phyloP scores from a whole-genome alignment of 352 stramenopile species.

The Globisporangium ultimum region DNA sequence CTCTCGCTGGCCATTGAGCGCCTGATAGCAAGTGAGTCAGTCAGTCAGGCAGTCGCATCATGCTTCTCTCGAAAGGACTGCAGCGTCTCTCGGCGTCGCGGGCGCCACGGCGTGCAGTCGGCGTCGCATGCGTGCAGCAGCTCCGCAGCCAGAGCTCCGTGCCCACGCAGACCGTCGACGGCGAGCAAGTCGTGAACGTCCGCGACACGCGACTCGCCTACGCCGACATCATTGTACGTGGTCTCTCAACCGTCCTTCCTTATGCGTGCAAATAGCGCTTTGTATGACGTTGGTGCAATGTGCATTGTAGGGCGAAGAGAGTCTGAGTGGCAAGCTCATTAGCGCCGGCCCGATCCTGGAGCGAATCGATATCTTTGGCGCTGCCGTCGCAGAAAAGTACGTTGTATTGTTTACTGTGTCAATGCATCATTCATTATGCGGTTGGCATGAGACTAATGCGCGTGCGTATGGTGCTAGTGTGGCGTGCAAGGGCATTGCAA shows the following conservation, averaged over 20 bases:
- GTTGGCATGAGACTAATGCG: background rate
- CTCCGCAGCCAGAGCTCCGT: conserved; percentile 26
- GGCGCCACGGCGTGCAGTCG: background rate
- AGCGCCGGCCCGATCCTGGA: conserved; percentile 48
- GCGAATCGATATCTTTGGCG: conserved; percentile 59
- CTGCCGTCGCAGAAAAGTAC: conserved; percentile 60
- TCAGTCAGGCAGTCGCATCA: background rate
- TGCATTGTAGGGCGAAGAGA: conserved; percentile 38
- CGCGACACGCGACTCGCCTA: conserved; percentile 52
- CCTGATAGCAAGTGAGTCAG: background rate
- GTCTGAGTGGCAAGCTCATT: conserved; percentile 46
- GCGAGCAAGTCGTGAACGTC: conserved; percentile 35
- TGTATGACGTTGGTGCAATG: background rate
- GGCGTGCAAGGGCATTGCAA: conserved; percentile 54
- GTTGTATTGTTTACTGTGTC: no score
- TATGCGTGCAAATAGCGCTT: background rate
- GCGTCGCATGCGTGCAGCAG: background rate
- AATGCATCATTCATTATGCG: background rate
- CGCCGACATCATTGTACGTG: conserved; percentile 58
- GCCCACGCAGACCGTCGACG: conserved; percentile 23
- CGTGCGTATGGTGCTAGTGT: conserved; percentile 19
- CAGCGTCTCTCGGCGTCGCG: background rate
- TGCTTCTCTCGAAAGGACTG: conserved; percentile 5
- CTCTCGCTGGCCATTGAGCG: background rate
- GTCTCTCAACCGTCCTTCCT: background rate